Percentiles rank a stretch among this genome's conserved stretches.
phyloP scores from a whole-genome alignment of 345 rosid species.

The Corchorus olitorius region DNA sequence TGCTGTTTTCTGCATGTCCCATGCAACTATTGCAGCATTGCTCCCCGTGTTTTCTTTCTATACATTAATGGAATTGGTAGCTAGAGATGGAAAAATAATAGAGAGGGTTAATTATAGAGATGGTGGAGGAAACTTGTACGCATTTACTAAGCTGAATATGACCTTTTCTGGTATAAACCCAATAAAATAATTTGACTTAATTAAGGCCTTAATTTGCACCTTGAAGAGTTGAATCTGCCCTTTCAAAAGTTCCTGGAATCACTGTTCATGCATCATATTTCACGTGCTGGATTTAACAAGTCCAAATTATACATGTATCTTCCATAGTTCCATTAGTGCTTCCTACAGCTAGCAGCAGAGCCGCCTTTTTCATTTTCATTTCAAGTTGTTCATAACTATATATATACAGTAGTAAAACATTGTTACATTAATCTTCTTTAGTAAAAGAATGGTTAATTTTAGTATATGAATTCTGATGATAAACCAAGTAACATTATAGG shows the following conservation, averaged over 20 bases:
- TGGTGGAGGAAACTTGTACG: constrained; percentile 8
- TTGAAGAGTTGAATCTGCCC: constrained; percentile 13
- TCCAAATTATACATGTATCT: neutral
- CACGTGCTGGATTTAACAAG: constrained; percentile 9
- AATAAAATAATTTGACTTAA: constrained; percentile 16
- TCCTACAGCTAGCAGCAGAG: neutral
- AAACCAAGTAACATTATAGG: too few relatives aligned
- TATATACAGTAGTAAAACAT: too few relatives aligned
- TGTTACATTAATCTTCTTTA: neutral
- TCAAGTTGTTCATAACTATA: neutral
- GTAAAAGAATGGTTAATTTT: neutral
- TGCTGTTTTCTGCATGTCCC: constrained; percentile 21
- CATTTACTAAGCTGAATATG: constrained; percentile 20
- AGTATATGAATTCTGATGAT: too few relatives aligned
- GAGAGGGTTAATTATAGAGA: neutral
- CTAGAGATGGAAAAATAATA: neutral
- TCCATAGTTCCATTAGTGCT: neutral
- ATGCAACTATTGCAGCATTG: constrained; percentile 14
- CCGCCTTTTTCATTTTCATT: neutral
- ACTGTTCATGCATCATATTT: constrained; percentile 32
- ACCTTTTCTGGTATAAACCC: constrained; percentile 39
- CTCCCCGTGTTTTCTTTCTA: neutral
- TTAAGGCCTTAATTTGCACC: constrained; percentile 18
- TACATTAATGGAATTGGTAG: neutral
- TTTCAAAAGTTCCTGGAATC: neutral